Base-by-base conservation (phyloP, 352 stramenopile species). In the Phytophthora brassicae region DNA sequence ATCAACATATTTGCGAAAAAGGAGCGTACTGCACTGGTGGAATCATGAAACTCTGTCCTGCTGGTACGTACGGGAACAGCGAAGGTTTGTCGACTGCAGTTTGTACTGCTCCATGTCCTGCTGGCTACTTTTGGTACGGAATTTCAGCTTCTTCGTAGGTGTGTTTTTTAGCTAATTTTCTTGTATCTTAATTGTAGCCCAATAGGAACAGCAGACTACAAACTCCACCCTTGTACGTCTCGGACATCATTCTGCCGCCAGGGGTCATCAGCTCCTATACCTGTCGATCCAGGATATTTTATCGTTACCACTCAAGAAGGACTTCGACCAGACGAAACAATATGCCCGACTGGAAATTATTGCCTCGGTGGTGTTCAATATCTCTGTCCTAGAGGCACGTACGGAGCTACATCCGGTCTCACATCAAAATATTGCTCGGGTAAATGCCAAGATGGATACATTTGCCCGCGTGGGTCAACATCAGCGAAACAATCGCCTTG, bases 111-210 rank as follows among this genome's bases (percentile, higher is more conserved):
- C 56, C 51, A n/a, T 93, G 84, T 41, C 81, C 84, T 8, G 50
- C 69, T 22, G 84, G 84, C 2, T 90, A 86, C 56, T 90, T 72
- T 45, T 93, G 81, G 79, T 84, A 74, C 4, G 19, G 60, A 17
- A 23, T 35, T n/a, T 45, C 39, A 36, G 7, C 35, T 2, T 22
- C 43, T 28, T n/a, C n/a, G 26, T 31, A 26, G n/a, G 6, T 4
- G 24, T 4, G 26, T 8, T 31, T 8, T 53, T 54, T 36, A 38
- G 49, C 19, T 62, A 4, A 20, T 36, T 39, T 36, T 17, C 7
- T 39, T 8, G 8, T 8, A 3, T 14, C 2, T 41, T 20, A 6
- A 0, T 43, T 51, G 11, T 44, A 88, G 76, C 50, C 81, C 78
- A 9, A 33, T 63, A 6, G 84, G 84, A 22, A 82, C 78, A 2